Base-by-base conservation (phyloP, 441 rosid species). In the Adansonia gregorii region DNA sequence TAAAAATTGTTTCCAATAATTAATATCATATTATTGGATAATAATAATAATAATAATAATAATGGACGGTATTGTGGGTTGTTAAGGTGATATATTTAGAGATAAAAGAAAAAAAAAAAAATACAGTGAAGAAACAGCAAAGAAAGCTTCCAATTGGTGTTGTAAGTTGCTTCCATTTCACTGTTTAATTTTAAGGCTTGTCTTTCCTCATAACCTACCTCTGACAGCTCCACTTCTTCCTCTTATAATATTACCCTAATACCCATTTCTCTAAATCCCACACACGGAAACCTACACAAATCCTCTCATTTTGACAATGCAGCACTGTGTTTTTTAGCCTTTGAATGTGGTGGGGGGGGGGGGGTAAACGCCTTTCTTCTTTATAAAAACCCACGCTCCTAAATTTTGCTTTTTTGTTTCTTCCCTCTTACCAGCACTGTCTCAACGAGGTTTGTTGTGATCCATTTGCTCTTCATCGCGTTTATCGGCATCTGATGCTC, bases 141-240 rank as follows among this genome's bases (percentile, higher is more conserved):
- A 76, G 85, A 74, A 78, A 69, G 79, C 78, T 74, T 82, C 79
- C 58, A 78, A 31, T 78, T 78, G 65, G 67, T 75, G 52, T 76
- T 71, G 76, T 35, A 54, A 80, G 76, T 54, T 81, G 86, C 84
- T 82, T 86, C 82, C 74, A 48, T 55, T 68, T 74, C 86, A 79
- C 83, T 17, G 78, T 54, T 31, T 74, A 49, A 70, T 63, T 68
- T 31, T 67, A 79, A 83, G 82, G 84, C 86, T 79, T 79, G 79
- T 79, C 85, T 70, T 78, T 82, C 83, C 82, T 79, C 85, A 76
- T 81, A 48, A 89, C 91, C 95, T 81, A 87, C 87, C 83, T 31
- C 86, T 80, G 92, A 87, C 78, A 87, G 82, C 88, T 82, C 88
- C 86, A 82, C 73, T 67, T 73, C 86, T 78, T 82, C 86, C 80